Conservation (phyloP, 441 rosid genomes). For the Pelargonium australe region DNA sequence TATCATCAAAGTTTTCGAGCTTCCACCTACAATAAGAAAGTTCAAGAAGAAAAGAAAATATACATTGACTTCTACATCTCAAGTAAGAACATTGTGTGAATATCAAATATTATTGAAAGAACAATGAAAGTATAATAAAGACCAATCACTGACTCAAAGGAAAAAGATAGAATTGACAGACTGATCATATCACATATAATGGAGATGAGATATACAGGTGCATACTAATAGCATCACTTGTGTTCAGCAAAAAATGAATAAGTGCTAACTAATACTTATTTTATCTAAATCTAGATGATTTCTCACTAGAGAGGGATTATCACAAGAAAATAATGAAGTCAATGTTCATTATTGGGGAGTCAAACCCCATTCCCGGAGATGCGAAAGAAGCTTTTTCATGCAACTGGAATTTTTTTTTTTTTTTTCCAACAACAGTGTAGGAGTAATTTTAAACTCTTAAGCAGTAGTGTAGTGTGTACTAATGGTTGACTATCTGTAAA, state of each 20-base stretch:
- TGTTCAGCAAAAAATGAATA: not conserved
- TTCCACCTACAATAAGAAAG: slow-evolving; percentile 50
- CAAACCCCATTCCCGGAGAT: not conserved
- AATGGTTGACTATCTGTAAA: too few species aligned
- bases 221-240: not conserved
- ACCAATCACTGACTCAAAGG: not conserved
- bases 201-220: not conserved
- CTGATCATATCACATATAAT: not conserved
- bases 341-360: not conserved
- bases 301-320: not conserved
- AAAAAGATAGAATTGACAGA: not conserved
- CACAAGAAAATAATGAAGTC: not conserved
- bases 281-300: not conserved
- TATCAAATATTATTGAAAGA: not conserved
- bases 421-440: too few species aligned
- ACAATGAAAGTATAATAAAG: not conserved
- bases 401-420: too few species aligned
- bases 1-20: slow-evolving; percentile 81
- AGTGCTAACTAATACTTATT: not conserved
- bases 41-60: not conserved
- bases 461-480: too few species aligned
- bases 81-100: too few species aligned
- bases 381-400: not conserved
- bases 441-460: too few species aligned
- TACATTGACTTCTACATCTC: too few species aligned